A percentile compares a stretch with the other conserved stretches of the same genome.
These are phyloP conservation scores for Iberis pinnata DNA, from an alignment of 345 rosid genomes.

Conservation along the genomic window DNA sequence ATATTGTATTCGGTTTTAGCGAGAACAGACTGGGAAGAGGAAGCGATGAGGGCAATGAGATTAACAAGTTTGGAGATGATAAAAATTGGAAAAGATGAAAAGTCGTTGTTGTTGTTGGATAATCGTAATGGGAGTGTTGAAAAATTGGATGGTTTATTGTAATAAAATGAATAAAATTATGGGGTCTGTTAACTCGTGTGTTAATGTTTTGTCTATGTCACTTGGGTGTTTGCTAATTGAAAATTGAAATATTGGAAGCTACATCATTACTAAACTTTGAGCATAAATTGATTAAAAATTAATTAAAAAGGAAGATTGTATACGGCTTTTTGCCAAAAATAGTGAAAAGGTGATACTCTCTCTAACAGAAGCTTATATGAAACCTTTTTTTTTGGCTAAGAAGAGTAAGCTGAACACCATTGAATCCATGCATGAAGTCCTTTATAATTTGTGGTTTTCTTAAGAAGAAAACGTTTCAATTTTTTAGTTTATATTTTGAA, in stretches of 20 bases:
- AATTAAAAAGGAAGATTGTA: not conserved
- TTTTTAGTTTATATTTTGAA: not conserved
- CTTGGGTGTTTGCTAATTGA: constrained; percentile 6
- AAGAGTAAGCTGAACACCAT: constrained; percentile 14
- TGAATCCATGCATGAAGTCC: not conserved
- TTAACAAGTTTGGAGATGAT: constrained; percentile 46
- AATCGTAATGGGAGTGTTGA: constrained; percentile 32
- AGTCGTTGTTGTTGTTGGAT: constrained; percentile 34
- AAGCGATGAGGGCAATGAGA: constrained; percentile 63
- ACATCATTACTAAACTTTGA: constrained; percentile 3
- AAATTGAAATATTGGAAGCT: constrained; percentile 10
- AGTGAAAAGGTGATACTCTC: constrained; percentile 19
- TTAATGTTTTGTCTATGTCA: constrained; percentile 3
- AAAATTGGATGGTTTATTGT: constrained; percentile 27
- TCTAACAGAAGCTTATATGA: constrained; percentile 15
- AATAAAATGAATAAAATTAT: constrained; percentile 8
- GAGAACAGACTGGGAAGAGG: constrained; percentile 80
- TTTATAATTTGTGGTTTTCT: not conserved
- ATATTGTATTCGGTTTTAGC: constrained; percentile 56
- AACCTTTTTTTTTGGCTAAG: constrained; percentile 18
- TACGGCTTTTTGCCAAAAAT: constrained; percentile 1
- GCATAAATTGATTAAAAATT: not conserved
- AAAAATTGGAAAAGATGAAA: constrained; percentile 32
- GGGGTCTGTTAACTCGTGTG: constrained; percentile 13
- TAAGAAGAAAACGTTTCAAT: not conserved